phyloP scores from a whole-genome alignment of 352 stramenopile species.

The Pythium insidiosum region DNA sequence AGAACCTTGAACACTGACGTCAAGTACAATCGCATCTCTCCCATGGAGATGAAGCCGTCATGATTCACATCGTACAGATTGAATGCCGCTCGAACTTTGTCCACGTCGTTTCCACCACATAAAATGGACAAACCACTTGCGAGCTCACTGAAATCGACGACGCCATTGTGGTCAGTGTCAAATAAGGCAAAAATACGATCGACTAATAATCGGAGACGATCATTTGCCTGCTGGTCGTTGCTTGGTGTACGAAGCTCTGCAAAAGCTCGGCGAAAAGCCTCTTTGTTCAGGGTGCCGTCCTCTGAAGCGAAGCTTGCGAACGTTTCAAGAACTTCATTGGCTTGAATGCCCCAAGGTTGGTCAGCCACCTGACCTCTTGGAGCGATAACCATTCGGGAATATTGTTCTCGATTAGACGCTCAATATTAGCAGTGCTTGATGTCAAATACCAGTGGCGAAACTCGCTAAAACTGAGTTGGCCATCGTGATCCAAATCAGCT shows the following conservation, averaged over 20 bases:
- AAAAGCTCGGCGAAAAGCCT: constrained; percentile 54
- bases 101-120: constrained; percentile 49
- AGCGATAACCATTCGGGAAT: constrained; percentile 69
- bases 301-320: constrained; percentile 58
- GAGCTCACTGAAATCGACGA: constrained; percentile 78
- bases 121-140: constrained; percentile 70
- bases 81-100: constrained; percentile 80
- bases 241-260: constrained; percentile 36
- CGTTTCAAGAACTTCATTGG: constrained; percentile 60
- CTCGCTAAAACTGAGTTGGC: constrained; percentile 59
- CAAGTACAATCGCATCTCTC: constrained; percentile 80
- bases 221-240: constrained; percentile 14
- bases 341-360: constrained; percentile 64
- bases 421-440: constrained; percentile 65
- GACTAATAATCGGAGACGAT: constrained; percentile 50
- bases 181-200: constrained; percentile 78
- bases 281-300: constrained; percentile 62
- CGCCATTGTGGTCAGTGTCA: constrained; percentile 71
- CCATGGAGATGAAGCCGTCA: constrained; percentile 80
- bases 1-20: constrained; percentile 84
- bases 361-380: constrained; percentile 67
- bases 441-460: constrained; percentile 80
- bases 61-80: constrained; percentile 84
- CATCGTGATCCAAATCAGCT: constrained; percentile 59
- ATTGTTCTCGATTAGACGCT: constrained; percentile 71